Base-by-base conservation (phyloP, 768 basidiomycete genomes). In the Tubosaeta sp. region DNA sequence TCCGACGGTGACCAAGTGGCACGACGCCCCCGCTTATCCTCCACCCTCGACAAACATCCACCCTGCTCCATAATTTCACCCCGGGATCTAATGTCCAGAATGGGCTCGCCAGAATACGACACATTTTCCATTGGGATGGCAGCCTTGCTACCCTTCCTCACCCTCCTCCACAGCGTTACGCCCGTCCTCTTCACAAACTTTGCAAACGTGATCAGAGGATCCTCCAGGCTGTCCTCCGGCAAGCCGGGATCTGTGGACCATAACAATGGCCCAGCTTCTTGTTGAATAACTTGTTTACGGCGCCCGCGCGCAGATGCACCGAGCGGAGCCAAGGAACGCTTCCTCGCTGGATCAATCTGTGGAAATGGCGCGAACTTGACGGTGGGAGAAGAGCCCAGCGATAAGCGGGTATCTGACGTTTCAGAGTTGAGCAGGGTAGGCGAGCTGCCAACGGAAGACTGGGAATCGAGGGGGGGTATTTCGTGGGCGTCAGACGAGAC, bases 361-460 rank as follows among this genome's bases (percentile, higher is more conserved):
- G 83, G 83, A 22, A 85, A 67, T 0, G 83, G 83, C 1, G 83
- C 83, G 50, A 85, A 85, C 55, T 72, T 77, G 41, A 85, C 76
- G 46, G 70, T 76, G 35, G 60, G 55, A 31, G 59, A 48, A 32
- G 57, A 64, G n/a, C 52, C 48, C 6, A 54, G 34, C 6, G 59
- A 63, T 13, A 56, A 58, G 22, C 25, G 60, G 12, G 46, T 29
- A 19, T 63, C 60, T 1, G 47, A 50, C 44, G 56, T 29, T n/a
- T 58, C 59, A 12, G 48, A 41, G 27, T 38, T 55, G 16, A 45
- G 51, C 49, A 43, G 35, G 4, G 48, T 55, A 16, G 56, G 65
- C 12, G 60, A 56, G 14, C 37, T 54, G 49, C 39, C 25, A 43
- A 42, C 37, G 27, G 63, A 68, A 25, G 54, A 64, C 13, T 48